Base-by-base conservation (phyloP, 1,284 basidiomycete genomes). In the Moesziomyces sp. region DNA sequence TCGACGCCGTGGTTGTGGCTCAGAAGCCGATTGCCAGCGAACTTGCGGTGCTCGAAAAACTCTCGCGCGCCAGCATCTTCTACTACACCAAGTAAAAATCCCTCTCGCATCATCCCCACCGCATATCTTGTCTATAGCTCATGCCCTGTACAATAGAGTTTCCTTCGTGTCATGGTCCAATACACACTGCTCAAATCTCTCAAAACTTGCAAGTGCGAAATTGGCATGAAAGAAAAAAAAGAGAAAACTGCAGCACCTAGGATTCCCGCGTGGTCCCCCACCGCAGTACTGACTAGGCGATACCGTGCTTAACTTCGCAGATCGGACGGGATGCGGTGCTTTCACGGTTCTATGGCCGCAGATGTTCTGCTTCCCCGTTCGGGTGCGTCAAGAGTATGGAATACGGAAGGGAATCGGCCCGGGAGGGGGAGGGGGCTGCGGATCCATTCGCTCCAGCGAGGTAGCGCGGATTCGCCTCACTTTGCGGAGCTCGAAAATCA, bases 261-360 rank as follows among this genome's bases (percentile, higher is more conserved):
- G 89, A 90, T 90, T 90, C 89, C 89, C 89, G 87, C 87, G 89
- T 90, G 90, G 90, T 90, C 90, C 89, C 89, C 90, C 89, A 90
- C 89, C 89, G 87, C 90, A 89, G 89, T 91, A 91, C 90, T 90
- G 89, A 90, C 89, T 90, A 85, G 88, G 89, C 89, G 88, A 89
- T 88, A 90, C 89, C 88, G 87, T 87, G 89, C 87, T 91, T 91
- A 89, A 90, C 89, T 90, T 88, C 88, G 88, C 89, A 90, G 89
- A 90, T 90, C 89, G 84, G 89, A 90, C 89, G 88, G 90, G 90
- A 90, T 90, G 89, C 88, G 88, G 89, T 90, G 88, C 88, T 90
- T 90, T 90, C 89, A 88, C 86, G 88, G 88, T 89, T 89, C 89
- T 90, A 89, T 90, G 89, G 89, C 89, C 89, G 87, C 89, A 88